Evolutionary conservation across 306 rosid genomes (phyloP), one percentile per base, ranked within the genome.

Genomic region (Pachyrhizus erosus): DNA sequence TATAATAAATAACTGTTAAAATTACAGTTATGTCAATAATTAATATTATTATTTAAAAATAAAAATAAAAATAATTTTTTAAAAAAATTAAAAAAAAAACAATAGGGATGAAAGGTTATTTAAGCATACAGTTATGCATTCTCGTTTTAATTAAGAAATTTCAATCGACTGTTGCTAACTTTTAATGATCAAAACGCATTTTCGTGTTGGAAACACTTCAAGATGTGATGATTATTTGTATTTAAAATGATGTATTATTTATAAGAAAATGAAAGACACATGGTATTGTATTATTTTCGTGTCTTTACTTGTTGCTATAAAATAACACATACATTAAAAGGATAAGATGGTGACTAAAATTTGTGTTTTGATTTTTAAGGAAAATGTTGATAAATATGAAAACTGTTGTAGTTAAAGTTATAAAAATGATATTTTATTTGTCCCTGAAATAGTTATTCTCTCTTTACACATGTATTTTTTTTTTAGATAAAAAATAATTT

Each of bases 111-210:
- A n/a, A n/a, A n/a, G n/a, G n/a, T n/a, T n/a, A n/a, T n/a, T n/a
- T n/a, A n/a, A n/a, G n/a, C n/a, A n/a, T 8, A 42, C 49, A 75
- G 51, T 43, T 66, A 10, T 61, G 45, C 37, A 66, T 24, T 66
- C 52, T 18, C 52, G 66, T 66, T 82, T 82, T 10, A 6, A 65
- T 69, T 29, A 82, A 75, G 64, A 15, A 55, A 68, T 68, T 39
- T 7, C 61, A 43, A 34, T 72, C 31, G 18, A 33, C 45, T 67
- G 62, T 75, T 75, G 39, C 60, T 75, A 52, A 20, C 76, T 18
- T 66, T 55, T 76, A 29, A 55, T 75, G 77, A 40, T 21, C 31
- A 76, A 82, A 76, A 82, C 86, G 82, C 86, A 82, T 70, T 82
- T 55, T 75, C 15, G 20, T 27, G 40, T 14, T 65, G 39, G 26